These are phyloP conservation scores for Leccinum rimulosum DNA, from an alignment of 768 basidiomycete species.

Conservation along the genomic window DNA sequence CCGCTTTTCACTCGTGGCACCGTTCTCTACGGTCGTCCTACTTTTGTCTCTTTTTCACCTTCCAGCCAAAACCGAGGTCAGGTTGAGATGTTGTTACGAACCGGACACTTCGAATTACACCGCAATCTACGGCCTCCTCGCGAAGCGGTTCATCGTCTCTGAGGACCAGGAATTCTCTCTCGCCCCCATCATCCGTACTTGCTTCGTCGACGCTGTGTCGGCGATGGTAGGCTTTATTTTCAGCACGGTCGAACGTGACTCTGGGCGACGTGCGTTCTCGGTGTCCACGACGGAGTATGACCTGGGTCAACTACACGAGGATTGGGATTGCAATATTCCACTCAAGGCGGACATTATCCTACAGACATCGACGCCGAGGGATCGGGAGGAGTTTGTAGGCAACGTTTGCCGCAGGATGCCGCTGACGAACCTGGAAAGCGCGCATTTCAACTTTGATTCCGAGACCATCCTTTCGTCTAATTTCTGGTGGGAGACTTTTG, in stretches of 20 bases:
- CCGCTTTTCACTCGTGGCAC: conserved; percentile 18
- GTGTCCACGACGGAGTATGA: conserved; percentile 8
- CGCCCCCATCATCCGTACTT: conserved; percentile 13
- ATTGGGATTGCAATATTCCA: conserved; percentile 21
- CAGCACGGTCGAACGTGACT: conserved; percentile 13
- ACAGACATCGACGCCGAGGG: conserved; percentile 5
- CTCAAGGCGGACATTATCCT: conserved; percentile 15
- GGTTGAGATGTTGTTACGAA: conserved; percentile 16
- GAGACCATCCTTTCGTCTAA: conserved; percentile 4
- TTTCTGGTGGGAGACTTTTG: conserved; percentile 21
- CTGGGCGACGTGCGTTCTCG: conserved; percentile 8
- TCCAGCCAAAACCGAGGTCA: conserved; percentile 14
- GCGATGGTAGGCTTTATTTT: conserved; percentile 16
- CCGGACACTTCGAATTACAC: conserved; percentile 1
- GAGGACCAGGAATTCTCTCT: neutral
- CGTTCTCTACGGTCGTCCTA: conserved; percentile 15
- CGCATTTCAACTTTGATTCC: conserved; percentile 11
- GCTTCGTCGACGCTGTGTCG: conserved; percentile 9
- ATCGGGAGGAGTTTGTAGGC: conserved; percentile 12
- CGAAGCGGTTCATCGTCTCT: conserved; percentile 12
- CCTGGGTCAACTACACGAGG: conserved; percentile 6
- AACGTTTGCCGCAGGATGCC: conserved; percentile 14
- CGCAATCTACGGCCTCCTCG: conserved; percentile 14
- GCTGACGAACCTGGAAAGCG: conserved; percentile 10
- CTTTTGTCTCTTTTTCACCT: conserved; percentile 13